A percentile compares a stretch with the other conserved stretches of the same genome.
phyloP scores from a whole-genome alignment of 2,329 filamentous ascomycete species.

The Trichoderma sp. region DNA sequence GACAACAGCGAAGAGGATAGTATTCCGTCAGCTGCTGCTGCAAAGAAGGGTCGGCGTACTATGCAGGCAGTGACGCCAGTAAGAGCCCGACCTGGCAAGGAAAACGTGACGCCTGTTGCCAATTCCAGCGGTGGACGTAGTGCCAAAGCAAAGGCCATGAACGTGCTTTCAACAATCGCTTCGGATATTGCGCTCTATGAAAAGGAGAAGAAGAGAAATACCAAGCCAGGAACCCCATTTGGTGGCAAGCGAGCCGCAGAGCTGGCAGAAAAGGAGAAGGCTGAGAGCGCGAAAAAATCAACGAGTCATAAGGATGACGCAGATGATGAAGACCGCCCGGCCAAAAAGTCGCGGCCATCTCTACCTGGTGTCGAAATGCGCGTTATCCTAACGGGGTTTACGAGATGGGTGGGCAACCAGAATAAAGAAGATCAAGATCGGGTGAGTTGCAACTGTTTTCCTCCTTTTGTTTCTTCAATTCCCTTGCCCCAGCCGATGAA shows the following conservation, averaged over 20 bases:
- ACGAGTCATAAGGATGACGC: constrained; percentile 37
- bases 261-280: constrained; percentile 55
- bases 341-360: constrained; percentile 63
- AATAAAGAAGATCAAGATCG: constrained; percentile 78
- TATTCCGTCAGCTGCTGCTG: background rate
- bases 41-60: constrained; percentile 7
- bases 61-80: constrained; percentile 42
- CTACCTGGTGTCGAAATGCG: constrained; percentile 68
- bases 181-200: constrained; percentile 88
- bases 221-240: constrained; percentile 54
- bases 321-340: constrained; percentile 48
- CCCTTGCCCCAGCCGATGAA: background rate
- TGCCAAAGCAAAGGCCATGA: constrained; percentile 83
- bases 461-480: background rate
- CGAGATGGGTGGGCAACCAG: constrained; percentile 73
- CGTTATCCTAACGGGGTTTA: constrained; percentile 81
- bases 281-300: constrained; percentile 24
- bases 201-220: constrained; percentile 81
- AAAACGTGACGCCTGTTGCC: constrained; percentile 77
- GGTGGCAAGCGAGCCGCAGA: constrained; percentile 65
- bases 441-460: constrained; percentile 53
- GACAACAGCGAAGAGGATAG: constrained; percentile 40
- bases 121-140: constrained; percentile 73
- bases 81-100: constrained; percentile 58
- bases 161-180: constrained; percentile 73